Base-by-base conservation (phyloP, 345 rosid species). In the Moricandia arvensis region DNA sequence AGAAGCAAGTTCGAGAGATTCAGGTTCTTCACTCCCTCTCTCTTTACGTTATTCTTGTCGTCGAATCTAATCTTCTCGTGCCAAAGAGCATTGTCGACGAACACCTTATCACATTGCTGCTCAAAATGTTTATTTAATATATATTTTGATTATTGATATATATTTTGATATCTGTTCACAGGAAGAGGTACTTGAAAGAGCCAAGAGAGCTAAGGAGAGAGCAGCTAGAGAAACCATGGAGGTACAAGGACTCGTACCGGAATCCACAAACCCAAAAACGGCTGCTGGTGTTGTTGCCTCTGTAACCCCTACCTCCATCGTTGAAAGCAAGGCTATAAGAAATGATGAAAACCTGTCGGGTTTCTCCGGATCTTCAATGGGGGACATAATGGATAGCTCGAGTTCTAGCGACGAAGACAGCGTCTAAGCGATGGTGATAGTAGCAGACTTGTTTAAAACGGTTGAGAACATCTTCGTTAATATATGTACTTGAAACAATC, bases 161-260 rank as follows among this genome's bases (percentile, higher is more conserved):
- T 59, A 11, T 58, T 31, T 74, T 1, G 45, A 35, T 63, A 37
- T 37, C 49, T 0, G n/a, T 66, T 57, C 8, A 18, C 85, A 91
- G 96, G 93, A 84, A 67, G 98, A 91, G 68, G 93, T 91, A 65
- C 80, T 90, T 29, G 92, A 86, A 78, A 86, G 93, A 78, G 97
- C 97, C 16, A 87, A 84, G 75, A 87, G 57, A 77, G 91, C 97
- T 33, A 94, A 94, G 75, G 91, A 91, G 59, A 80, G 74, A 75
- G 96, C 98, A 51, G 95, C 96, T 13, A 82, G 87, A 0, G 98
- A 93, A 74, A 79, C 90, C 33, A 54, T 78, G 86, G 95, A 84
- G 66, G 81, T 82, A 11, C 88, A 82, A 68, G 89, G 87, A 64
- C 71, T 80, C 3, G 78, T 87, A 29, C 47, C 79, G 2, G 29